Evolutionary conservation across 768 basidiomycete genomes (phyloP), one percentile per base, ranked within the genome.

Genomic region (Boletus sensibilis): DNA sequence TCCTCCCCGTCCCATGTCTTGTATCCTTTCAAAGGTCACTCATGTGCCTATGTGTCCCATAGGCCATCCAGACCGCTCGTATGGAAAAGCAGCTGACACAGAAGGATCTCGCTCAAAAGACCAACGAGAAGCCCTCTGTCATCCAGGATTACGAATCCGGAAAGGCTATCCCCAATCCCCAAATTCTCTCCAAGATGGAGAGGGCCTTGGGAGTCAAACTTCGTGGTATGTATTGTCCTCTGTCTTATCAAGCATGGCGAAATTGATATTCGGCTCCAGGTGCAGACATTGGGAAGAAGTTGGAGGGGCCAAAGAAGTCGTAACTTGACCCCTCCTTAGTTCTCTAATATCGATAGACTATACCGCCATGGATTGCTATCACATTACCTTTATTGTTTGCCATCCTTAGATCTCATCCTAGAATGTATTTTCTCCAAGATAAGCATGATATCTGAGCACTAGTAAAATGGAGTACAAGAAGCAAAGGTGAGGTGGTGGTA

Each of bases 91-190:
- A 87, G 63, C 68, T 94, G 50, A 87, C 93, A 11, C 95, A 98
- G 74, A 96, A 95, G 75, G 94, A 96, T 47, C 76, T 96, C 38
- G 95, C 94, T 12, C 86, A 88, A 68, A 92, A 92, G 78, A 84
- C 94, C 66, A 98, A 97, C 71, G 93, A 94, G 76, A 95, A 94
- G 73, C 91, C 89, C 31, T 88, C 88, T 46, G 78, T 94, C 49
- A 75, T 93, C 35, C 89, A 92, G 71, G 94, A 94, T 64, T 93
- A 96, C 70, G 94, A 97, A 73, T 81, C 88, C 4, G 87, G 92
- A 53, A 88, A 84, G 73, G 94, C 94, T 33, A 82, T 92, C 38
- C 94, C 94, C 31, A 94, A 88, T 67, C 75, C 89, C 40, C 89
- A 93, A 68, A 85, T 97, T 64, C 84, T 98, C 33, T 78, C 80